A percentile compares a stretch with the other conserved stretches of the same genome.
These are phyloP conservation scores for Fusarium anthophilum DNA, from an alignment of 2,329 filamentous ascomycete species.

Conservation along the genomic window DNA sequence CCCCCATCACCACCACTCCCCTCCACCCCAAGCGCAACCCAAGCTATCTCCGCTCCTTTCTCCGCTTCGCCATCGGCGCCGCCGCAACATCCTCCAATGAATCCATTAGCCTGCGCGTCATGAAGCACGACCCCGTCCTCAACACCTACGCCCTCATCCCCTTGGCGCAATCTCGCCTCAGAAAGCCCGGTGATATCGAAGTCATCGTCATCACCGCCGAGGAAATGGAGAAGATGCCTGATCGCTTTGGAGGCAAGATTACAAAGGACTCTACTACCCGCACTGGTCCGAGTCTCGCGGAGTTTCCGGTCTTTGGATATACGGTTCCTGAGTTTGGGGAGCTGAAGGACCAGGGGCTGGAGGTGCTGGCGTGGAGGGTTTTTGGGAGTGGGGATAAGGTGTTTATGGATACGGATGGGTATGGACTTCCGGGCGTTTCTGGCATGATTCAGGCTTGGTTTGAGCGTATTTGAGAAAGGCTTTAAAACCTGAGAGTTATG, in stretches of 20 bases:
- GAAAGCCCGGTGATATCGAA: background rate
- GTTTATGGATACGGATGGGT: background rate
- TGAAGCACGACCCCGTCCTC: background rate
- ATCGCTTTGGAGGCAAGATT: background rate
- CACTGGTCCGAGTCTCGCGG: accelerated
- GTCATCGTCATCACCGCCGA: background rate
- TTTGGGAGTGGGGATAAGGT: background rate
- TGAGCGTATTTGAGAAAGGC: background rate
- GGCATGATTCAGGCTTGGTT: background rate
- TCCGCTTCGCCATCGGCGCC: background rate
- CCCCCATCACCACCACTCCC: background rate
- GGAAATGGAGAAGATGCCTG: background rate
- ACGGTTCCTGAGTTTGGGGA: background rate
- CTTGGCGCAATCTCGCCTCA: accelerated
- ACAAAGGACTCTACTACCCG: background rate
- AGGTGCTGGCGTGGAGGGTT: background rate
- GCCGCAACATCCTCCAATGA: background rate
- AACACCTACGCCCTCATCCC: background rate
- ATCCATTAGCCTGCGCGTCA: background rate
- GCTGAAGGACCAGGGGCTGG: accelerated
- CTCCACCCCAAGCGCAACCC: background rate
- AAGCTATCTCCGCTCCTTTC: background rate
- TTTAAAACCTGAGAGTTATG: background rate
- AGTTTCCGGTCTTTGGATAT: background rate
- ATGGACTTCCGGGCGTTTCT: background rate